Conservation (phyloP, 2,329 filamentous ascomycete genomes). For the Colletotrichum endophyticum region DNA sequence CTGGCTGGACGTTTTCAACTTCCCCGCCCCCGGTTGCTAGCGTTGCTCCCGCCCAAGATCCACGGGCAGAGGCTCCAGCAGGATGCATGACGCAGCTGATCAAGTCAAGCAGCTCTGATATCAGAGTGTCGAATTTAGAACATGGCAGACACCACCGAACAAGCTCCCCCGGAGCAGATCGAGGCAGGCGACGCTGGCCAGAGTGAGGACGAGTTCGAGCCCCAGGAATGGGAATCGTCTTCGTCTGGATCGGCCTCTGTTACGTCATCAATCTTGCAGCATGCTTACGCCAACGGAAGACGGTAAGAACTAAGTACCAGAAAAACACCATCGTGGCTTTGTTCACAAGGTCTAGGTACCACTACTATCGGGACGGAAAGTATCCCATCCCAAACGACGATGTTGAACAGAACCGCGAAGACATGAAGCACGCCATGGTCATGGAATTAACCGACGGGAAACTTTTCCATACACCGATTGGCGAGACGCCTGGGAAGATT, state of each 20-base stretch:
- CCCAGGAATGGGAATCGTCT: background rate
- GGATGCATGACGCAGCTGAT: background rate
- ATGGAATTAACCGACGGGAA: background rate
- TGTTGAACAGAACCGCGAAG: background rate
- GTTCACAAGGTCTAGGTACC: background rate
- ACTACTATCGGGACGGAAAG: background rate
- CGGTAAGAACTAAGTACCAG: background rate
- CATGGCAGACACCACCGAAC: background rate
- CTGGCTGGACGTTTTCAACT: background rate
- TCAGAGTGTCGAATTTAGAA: background rate
- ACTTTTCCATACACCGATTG: background rate
- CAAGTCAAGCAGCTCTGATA: background rate
- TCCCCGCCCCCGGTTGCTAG: background rate
- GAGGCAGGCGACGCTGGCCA: background rate
- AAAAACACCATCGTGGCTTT: background rate
- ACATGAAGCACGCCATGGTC: background rate
- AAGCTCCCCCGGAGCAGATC: background rate
- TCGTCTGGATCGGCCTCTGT: background rate
- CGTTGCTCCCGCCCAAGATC: background rate
- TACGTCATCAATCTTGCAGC: background rate
- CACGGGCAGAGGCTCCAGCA: background rate
- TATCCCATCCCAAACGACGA: background rate
- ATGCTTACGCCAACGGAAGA: background rate
- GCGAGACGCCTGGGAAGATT: background rate
- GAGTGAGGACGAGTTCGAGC: background rate